Conservation (phyloP, 805 yeast species). For the Suhomyces canberraensis region DNA sequence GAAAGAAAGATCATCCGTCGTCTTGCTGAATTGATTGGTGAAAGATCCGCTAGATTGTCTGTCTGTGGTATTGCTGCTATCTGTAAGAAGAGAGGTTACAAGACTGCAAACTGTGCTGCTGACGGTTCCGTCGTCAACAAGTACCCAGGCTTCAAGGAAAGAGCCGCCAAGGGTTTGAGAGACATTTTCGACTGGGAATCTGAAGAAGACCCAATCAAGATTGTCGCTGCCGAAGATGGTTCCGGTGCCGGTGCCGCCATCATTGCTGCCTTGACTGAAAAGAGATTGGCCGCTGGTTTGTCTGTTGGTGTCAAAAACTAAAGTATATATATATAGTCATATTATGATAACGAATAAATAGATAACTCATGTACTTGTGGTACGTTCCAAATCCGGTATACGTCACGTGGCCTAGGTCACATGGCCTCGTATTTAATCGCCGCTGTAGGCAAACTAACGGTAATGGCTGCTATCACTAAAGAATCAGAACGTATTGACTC, state of each 20-base stretch:
- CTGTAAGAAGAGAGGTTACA: slow-evolving; percentile 77
- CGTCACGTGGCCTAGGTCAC: too few species aligned
- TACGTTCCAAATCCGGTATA: too few species aligned
- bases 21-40: slow-evolving; percentile 83
- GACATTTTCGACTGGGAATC: slow-evolving; percentile 82
- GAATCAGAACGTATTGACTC: neutral
- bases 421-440: too few species aligned
- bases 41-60: slow-evolving; percentile 87
- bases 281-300: slow-evolving; percentile 67
- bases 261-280: slow-evolving; percentile 90
- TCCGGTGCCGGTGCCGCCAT: slow-evolving; percentile 98
- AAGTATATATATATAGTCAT: neutral
- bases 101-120: slow-evolving; percentile 85
- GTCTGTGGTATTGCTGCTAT: slow-evolving; percentile 95
- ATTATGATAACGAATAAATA: too few species aligned
- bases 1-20: slow-evolving; percentile 84
- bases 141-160: slow-evolving; percentile 86
- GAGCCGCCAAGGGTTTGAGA: slow-evolving; percentile 84
- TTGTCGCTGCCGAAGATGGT: slow-evolving; percentile 96
- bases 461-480: neutral
- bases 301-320: slow-evolving; percentile 51
- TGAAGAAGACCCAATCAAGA: slow-evolving; percentile 72
- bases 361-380: too few species aligned
- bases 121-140: slow-evolving; percentile 95
- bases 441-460: too few species aligned